Base-by-base conservation (phyloP, 2,329 filamentous ascomycete genomes). In the Diatrype stigma region DNA sequence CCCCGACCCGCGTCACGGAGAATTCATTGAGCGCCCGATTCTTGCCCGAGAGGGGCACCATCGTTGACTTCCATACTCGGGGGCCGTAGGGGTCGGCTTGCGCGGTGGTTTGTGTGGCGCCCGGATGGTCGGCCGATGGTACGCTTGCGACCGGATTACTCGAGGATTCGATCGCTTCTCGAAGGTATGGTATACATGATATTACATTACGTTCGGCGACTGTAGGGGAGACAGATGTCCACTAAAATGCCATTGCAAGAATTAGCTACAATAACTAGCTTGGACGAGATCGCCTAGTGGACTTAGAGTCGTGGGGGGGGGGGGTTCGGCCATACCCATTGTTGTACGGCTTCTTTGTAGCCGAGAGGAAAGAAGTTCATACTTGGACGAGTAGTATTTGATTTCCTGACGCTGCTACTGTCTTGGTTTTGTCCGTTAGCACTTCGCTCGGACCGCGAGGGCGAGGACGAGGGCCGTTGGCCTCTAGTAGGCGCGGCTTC, bases 21-120 rank as follows among this genome's bases (percentile, higher is more conserved):
- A 96, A 94, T 66, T 99, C 94, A 65, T 99, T 97, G 55, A 99
- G 70, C 2, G 86, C 88, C 46, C 94, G 84, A 66, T 96, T 84
- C 69, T 91, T 94, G 49, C 94, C 94, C 16, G 86, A 84, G 51
- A 99, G 76, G 56, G 86, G 74, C 11, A 99, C 89, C 76, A 96
- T 86, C 53, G 87, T 85, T 32, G 90, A 91, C 56, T 86, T 82
- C 91, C 94, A 97, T 67, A 86, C 78, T 56, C 94, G 82, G 22
- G 89, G 88, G 10, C 94, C 94, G 61, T 90, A 86, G 0, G 92
- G 92, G 62, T 97, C 91, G 47, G 78, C 80, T 54, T 75, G 77
- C 28, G 71, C 65, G 8, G 70, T 70, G 2, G 78, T 78, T 44
- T 70, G 76, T 61, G 66, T 68, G 55, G 57, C 48, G 10, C 70